These are phyloP conservation scores for Hymenoscyphus fraxineus DNA, from an alignment of 2,329 filamentous ascomycete genomes.

Conservation along the genomic window DNA sequence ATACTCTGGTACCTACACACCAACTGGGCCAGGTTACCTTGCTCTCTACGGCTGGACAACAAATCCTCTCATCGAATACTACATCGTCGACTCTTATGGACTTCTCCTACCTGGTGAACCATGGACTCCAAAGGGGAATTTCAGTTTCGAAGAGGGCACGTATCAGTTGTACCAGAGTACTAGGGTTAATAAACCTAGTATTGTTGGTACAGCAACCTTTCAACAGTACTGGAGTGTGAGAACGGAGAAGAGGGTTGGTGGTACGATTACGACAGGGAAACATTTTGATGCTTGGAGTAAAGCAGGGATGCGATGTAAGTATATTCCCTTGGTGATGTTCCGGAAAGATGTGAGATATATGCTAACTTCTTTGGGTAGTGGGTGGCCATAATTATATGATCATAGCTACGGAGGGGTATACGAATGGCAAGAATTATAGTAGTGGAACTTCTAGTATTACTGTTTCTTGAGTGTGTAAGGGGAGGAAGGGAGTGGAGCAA, in stretches of 20 bases:
- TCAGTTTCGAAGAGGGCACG: conserved; percentile 47
- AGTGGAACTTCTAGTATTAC: conserved; percentile 5
- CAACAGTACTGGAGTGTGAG: conserved; percentile 52
- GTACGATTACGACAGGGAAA: conserved; percentile 45
- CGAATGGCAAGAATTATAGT: conserved; percentile 5
- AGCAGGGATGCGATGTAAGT: conserved; percentile 37
- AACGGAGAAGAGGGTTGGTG: conserved; percentile 45
- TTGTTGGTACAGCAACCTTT: conserved; percentile 47
- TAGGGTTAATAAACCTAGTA: conserved; percentile 38
- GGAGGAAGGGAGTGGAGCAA: background rate
- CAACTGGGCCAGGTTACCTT: conserved; percentile 43
- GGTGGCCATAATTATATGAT: conserved; percentile 31
- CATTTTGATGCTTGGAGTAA: conserved; percentile 52
- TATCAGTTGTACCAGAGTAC: conserved; percentile 45
- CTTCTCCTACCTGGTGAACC: conserved; percentile 47
- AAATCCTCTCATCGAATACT: conserved; percentile 36
- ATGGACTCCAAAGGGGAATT: conserved; percentile 45
- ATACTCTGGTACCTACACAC: conserved; percentile 27
- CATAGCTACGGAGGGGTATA: conserved; percentile 6
- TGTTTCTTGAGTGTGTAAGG: background rate
- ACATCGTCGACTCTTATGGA: conserved; percentile 51
- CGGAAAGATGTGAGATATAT: background rate
- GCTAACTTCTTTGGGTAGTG: conserved; percentile 29
- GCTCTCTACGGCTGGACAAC: conserved; percentile 52
- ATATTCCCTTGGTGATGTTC: background rate